These are phyloP conservation scores for Helotiales sp. DNA, from an alignment of 2,329 filamentous ascomycete genomes.

Conservation along the genomic window DNA sequence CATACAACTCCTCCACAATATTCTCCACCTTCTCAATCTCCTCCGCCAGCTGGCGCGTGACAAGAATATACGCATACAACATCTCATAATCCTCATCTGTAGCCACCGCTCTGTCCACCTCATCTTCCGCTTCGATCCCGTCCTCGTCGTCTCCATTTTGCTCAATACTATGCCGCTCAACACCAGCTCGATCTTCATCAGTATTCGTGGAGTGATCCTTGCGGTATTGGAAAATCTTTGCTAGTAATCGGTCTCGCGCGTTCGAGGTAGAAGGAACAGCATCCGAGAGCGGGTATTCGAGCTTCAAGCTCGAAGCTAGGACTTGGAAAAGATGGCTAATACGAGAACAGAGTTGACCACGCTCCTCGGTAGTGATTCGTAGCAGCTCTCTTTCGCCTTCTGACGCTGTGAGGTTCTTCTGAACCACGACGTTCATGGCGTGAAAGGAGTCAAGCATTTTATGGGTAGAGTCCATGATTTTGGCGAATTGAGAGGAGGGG, in stretches of 20 bases:
- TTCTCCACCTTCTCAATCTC: slow-evolving; percentile 60
- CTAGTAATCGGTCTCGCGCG: slow-evolving; percentile 78
- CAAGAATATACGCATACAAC: slow-evolving; percentile 83
- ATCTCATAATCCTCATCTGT: slow-evolving; percentile 85
- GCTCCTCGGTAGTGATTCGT: slow-evolving; percentile 75
- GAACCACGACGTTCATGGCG: slow-evolving; percentile 90
- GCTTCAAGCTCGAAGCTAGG: slow-evolving; percentile 87
- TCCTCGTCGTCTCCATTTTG: slow-evolving; percentile 50
- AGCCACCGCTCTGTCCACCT: slow-evolving; percentile 35
- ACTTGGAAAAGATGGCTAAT: slow-evolving; percentile 89
- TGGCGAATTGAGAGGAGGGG: slow-evolving; percentile 68
- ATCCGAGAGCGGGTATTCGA: slow-evolving; percentile 91
- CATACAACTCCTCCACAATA: slow-evolving; percentile 64
- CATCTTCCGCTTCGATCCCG: slow-evolving; percentile 15
- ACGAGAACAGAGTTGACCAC: slow-evolving; percentile 77
- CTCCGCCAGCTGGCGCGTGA: slow-evolving; percentile 65
- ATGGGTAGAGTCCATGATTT: slow-evolving; percentile 77
- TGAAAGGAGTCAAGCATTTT: slow-evolving; percentile 92
- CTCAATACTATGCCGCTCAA: slow-evolving; percentile 75
- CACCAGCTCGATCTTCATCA: slow-evolving; percentile 10
- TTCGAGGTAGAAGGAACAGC: slow-evolving; percentile 81
- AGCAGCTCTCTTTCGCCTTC: slow-evolving; percentile 81
- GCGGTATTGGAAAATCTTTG: slow-evolving; percentile 85
- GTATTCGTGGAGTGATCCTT: slow-evolving; percentile 47
- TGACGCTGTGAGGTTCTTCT: slow-evolving; percentile 73